Base-by-base conservation (phyloP, 2,329 filamentous ascomycete genomes). In the Falciphora oryzae region DNA sequence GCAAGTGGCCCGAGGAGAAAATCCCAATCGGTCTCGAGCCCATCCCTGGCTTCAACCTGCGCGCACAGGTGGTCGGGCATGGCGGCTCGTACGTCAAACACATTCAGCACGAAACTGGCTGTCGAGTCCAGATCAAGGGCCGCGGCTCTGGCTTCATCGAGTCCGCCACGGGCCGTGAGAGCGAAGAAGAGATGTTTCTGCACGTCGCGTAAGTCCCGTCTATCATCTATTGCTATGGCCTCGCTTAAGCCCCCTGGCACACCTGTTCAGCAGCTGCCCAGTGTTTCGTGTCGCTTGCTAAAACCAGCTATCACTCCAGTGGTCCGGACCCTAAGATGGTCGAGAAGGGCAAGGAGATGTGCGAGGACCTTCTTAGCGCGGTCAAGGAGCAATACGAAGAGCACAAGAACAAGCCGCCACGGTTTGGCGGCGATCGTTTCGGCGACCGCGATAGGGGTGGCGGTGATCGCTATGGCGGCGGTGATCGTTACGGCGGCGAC, bases 1-100 rank as follows among this genome's bases (percentile, higher is more conserved):
- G 93, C 70, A 99, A 98, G 91, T 99, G 95, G 95, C 94, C 95
- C 1, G 95, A 98, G 74, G 93, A 97, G 78, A 92, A 91, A 71
- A 96, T 99, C 62, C 89, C 92, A 1, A 93, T 99, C 70, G 87
- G 88, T 67, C 87, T 99, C 65, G 95, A 98, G 70, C 91, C 94
- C 0, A 87, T 98, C 63, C 92, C 89, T 29, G 95, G 95, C 27
- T 99, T 99, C 79, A 99, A 99, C 73, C 82, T 99, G 61, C 90
- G 95, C 68, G 95, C 95, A 63, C 93, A 98, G 75, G 94, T 99
- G 60, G 95, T 99, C 64, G 95, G 95, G 62, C 91, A 94, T 70
- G 93, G 93, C 38, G 95, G 95, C 66, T 90, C 92, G 58, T 97
- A 98, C 74, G 95, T 99, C 67, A 99, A 99, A 78, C 94, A 97